Evolutionary conservation across 176 grass and related monocot species (phyloP).

Genomic region (Rhynchospora breviuscula): DNA sequence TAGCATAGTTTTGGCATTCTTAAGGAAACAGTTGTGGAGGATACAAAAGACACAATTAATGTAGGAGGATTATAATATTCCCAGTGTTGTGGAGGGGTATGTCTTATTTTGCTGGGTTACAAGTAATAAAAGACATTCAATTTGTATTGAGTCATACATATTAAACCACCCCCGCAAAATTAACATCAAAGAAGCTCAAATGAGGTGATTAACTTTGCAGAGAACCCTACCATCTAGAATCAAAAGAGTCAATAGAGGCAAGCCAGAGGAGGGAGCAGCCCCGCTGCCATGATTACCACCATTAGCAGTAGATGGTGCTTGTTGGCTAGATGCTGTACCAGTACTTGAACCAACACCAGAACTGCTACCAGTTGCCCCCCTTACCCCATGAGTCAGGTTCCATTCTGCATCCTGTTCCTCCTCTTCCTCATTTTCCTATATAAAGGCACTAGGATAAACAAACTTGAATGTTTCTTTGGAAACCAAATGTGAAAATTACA

Average conservation of each 20-base stretch:
- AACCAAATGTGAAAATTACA: neutral
- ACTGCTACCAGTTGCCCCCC: neutral
- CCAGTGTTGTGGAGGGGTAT: neutral
- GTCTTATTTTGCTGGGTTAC: neutral
- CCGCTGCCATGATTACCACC: constrained; percentile 47
- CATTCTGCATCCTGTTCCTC: constrained; percentile 64
- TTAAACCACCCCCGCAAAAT: neutral
- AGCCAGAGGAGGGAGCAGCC: constrained; percentile 53
- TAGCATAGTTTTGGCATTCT: neutral
- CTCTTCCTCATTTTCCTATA: constrained; percentile 60
- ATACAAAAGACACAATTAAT: neutral
- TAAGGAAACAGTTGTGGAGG: neutral
- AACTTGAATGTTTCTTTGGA: neutral
- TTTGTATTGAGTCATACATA: neutral
- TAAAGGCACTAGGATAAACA: constrained; percentile 16
- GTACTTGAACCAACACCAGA: constrained; percentile 8
- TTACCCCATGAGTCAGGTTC: constrained; percentile 58
- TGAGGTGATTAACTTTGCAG: neutral
- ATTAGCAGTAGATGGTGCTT: constrained; percentile 38
- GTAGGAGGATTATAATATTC: neutral
- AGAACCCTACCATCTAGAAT: constrained; percentile 84
- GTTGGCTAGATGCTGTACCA: constrained; percentile 37
- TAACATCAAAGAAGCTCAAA: neutral
- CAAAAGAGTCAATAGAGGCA: constrained; percentile 95
- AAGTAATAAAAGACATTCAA: neutral